Percentiles rank a stretch among this genome's conserved stretches.
Conservation (phyloP, 2,329 filamentous ascomycete species). For the Penicillium sp. region DNA sequence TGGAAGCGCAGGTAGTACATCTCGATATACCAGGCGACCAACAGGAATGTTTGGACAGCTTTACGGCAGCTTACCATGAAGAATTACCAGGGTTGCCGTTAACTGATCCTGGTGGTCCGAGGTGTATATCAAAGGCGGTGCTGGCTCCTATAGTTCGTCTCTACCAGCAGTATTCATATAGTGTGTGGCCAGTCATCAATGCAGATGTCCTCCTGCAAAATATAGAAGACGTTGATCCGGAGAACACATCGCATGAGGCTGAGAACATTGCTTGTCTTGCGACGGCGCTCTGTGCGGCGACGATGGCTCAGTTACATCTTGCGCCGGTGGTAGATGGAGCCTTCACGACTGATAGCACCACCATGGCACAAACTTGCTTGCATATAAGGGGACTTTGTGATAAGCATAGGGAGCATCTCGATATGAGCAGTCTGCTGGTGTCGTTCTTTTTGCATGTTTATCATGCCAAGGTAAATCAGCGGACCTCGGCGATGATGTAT, state of each 20-base stretch:
- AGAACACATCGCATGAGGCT: constrained; percentile 3
- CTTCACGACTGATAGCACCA: constrained; percentile 15
- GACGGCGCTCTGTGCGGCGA: constrained; percentile 31
- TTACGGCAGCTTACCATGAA: not conserved
- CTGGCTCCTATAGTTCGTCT: constrained; percentile 19
- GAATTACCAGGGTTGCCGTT: not conserved
- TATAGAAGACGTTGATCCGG: constrained; percentile 12
- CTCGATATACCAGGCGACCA: not conserved
- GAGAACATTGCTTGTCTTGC: constrained; percentile 18
- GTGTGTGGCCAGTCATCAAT: constrained; percentile 31
- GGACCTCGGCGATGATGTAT: constrained; percentile 30
- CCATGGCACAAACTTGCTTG: constrained; percentile 25
- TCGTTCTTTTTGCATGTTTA: constrained; percentile 36
- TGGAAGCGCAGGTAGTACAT: not conserved
- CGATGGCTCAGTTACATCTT: constrained; percentile 32
- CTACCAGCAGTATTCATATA: constrained; percentile 27
- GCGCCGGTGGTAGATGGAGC: constrained; percentile 12
- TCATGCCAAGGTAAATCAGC: constrained; percentile 32
- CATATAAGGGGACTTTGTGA: constrained; percentile 17
- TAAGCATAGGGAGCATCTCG: constrained; percentile 15
- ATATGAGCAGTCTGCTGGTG: constrained; percentile 22
- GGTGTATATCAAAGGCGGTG: constrained; percentile 8
- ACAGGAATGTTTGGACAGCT: not conserved
- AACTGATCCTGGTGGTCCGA: not conserved
- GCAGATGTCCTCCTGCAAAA: constrained; percentile 16